phyloP scores from a whole-genome alignment of 371 early-diverging fungal genomes.

The Rhizopus delemar region DNA sequence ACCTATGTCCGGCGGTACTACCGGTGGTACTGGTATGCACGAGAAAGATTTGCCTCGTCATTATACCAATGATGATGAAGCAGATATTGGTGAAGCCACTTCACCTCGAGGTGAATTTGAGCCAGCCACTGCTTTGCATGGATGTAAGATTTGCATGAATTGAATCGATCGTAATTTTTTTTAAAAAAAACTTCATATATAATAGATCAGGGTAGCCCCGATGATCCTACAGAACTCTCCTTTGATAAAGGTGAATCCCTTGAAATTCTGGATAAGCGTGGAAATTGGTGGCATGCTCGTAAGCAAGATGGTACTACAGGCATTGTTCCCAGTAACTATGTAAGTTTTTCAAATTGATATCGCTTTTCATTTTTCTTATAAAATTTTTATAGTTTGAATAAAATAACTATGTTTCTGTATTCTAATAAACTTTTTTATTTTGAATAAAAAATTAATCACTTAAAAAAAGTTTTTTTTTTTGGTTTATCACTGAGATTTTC shows the following conservation, averaged over 20 bases:
- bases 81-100: constrained; percentile 7
- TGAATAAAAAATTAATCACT: not conserved
- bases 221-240: constrained; percentile 90
- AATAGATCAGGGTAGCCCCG: constrained; percentile 77
- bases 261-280: constrained; percentile 86
- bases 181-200: not conserved
- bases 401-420: not conserved
- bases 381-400: not conserved
- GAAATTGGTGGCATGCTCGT: constrained; percentile 96
- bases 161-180: constrained; percentile 1
- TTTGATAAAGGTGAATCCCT: constrained; percentile 87
- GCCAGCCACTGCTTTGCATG: constrained; percentile 37
- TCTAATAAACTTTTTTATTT: not conserved
- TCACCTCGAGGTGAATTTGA: constrained; percentile 7
- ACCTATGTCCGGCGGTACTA: not conserved
- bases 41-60: constrained; percentile 18
- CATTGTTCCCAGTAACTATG: constrained; percentile 93
- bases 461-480: not conserved
- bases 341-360: constrained; percentile 26
- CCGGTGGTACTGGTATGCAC: not conserved
- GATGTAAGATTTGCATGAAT: constrained; percentile 26
- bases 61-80: constrained; percentile 20
- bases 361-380: too few relatives aligned
- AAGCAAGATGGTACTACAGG: constrained; percentile 80
- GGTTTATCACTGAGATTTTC: not conserved